Percentiles rank a stretch among this genome's conserved stretches.
phyloP scores from a whole-genome alignment of 176 grass and related monocot species.

The Avena eriantha region DNA sequence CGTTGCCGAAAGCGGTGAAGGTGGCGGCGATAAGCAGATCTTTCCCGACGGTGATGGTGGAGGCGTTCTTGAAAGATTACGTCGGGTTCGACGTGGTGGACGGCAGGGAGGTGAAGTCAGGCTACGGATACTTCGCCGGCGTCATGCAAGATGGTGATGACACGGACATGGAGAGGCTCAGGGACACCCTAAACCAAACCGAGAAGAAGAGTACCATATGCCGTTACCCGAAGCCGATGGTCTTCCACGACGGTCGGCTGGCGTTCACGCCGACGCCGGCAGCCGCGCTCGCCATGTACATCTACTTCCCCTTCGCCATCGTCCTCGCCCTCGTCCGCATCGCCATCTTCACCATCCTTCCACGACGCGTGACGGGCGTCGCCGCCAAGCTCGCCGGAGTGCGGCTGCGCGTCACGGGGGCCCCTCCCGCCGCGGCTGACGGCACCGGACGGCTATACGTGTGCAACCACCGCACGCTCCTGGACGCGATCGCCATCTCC shows the following conservation, averaged over 20 bases:
- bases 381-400: conserved; percentile 51
- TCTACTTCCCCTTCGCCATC: conserved; percentile 67
- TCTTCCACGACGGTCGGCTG: conserved; percentile 75
- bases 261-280: conserved; percentile 66
- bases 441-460: conserved; percentile 48
- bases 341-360: conserved; percentile 53
- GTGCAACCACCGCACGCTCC: conserved; percentile 82
- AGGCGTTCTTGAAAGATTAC: conserved; percentile 53
- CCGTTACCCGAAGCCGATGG: conserved; percentile 41
- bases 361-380: conserved; percentile 45
- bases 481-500: conserved; percentile 73
- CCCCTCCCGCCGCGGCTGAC: not conserved
- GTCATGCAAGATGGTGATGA: conserved; percentile 23
- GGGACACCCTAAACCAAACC: not conserved
- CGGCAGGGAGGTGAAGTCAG: conserved; percentile 35
- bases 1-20: conserved; percentile 31
- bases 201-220: conserved; percentile 12
- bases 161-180: not conserved
- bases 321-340: conserved; percentile 47
- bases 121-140: conserved; percentile 42
- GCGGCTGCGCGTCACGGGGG: conserved; percentile 36
- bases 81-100: conserved; percentile 35
- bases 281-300: conserved; percentile 67
- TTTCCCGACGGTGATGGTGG: conserved; percentile 54
- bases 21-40: conserved; percentile 43